These are phyloP conservation scores for Panaeolus papilionaceus DNA, from an alignment of 768 basidiomycete species.

Conservation along the genomic window DNA sequence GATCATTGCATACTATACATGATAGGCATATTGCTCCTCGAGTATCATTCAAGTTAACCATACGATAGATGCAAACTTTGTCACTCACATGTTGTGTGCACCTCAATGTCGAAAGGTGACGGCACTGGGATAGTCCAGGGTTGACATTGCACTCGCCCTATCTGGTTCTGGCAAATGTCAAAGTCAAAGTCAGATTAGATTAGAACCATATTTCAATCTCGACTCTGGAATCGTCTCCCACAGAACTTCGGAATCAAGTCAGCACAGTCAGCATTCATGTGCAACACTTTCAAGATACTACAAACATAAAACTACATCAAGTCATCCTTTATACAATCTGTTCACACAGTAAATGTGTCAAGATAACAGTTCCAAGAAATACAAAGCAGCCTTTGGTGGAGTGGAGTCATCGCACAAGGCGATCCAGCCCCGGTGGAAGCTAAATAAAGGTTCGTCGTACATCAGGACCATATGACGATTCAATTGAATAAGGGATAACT, in stretches of 20 bases:
- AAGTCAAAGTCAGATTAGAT: not conserved
- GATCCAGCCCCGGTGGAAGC: constrained; percentile 43
- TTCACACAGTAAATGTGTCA: constrained; percentile 4
- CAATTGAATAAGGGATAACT: constrained; percentile 15
- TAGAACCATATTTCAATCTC: not conserved
- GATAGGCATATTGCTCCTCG: not conserved
- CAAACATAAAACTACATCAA: constrained; percentile 10
- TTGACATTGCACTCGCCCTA: not conserved
- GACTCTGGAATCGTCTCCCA: constrained; percentile 7
- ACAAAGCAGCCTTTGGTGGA: not conserved
- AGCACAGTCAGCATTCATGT: not conserved
- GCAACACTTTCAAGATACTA: not conserved
- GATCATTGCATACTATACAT: not conserved
- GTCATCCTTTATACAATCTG: not conserved
- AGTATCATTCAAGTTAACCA: not conserved
- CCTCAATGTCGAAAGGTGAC: not conserved
- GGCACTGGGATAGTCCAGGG: not conserved
- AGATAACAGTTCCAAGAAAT: constrained; percentile 6
- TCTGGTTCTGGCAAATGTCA: not conserved
- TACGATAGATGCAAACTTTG: not conserved
- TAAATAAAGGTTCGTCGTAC: constrained; percentile 16
- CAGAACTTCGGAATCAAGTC: not conserved
- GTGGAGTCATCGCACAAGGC: constrained; percentile 37
- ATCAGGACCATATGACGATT: not conserved
- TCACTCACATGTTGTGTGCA: not conserved